Evolutionary conservation across 106 monocot genomes (phyloP), one percentile per base, ranked within the genome.

Genomic region (Allium cepa): DNA sequence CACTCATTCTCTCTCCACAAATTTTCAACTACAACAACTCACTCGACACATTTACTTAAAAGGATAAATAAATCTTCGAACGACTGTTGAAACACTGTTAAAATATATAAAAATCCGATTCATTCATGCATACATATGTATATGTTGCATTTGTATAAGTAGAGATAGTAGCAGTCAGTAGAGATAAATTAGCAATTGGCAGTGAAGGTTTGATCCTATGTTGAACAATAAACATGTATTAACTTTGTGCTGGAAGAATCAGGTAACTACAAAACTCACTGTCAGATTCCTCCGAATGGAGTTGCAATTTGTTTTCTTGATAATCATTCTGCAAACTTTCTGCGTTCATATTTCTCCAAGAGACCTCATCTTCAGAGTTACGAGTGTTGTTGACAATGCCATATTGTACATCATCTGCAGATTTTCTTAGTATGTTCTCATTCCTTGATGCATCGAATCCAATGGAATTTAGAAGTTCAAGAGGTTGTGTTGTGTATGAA

Each of bases 401-500:
- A 62, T 75, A 67, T 52, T 84, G 52, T 49, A 22, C n/a, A 45
- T 63, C 62, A 78, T 75, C 59, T 70, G 46, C 76, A 53, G 69
- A 73, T 53, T 68, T 78, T 16, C 18, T 50, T 64, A 67, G 47
- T 16, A 56, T 46, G 8, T 36, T 27, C 59, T 80, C 81, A 28
- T 73, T 80, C 47, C 70, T 88, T 49, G 81, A 66, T 50, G 84
- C 81, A 17, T 83, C 84, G 76, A 90, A 87, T 63, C 86, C 92
- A 61, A 97, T 60, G 8, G 89, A 97, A 75, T 97, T 92, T 70
- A 92, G 89, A 49, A 97, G 86, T 68, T 97, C 97, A 49, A 97
- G 88, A 28, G 97, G 97, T 69, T 92, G 97, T 63, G 92, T 92
- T 48, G 97, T 87, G 82, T 87, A 97, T 55, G 88, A 82, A 11